Evolutionary conservation across 306 rosid species (phyloP).

Genomic region (Castanea crenata): DNA sequence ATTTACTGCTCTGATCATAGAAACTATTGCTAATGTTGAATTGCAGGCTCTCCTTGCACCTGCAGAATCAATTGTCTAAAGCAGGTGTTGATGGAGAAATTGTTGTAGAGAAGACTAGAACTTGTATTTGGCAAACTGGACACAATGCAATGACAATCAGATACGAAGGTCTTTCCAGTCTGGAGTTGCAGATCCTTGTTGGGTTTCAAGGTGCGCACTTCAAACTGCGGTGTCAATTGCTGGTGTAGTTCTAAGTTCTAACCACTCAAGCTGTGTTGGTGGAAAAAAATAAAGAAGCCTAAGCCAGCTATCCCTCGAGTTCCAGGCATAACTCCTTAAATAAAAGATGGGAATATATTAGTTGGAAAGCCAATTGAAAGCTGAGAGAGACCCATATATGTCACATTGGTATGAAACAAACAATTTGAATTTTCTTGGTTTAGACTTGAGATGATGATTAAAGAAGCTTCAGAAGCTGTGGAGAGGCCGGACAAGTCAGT

Average conservation of each 20-base stretch:
- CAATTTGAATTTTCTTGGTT: conserved; percentile 7
- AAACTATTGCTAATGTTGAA: conserved; percentile 16
- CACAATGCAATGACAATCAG: conserved; percentile 75
- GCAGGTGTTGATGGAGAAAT: conserved; percentile 87
- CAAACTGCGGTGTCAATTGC: conserved; percentile 84
- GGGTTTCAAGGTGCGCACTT: conserved; percentile 88
- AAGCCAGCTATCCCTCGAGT: conserved; percentile 58
- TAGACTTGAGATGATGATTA: conserved; percentile 2
- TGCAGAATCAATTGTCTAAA: conserved; percentile 71
- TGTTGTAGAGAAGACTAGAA: conserved; percentile 74
- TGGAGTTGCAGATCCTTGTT: conserved; percentile 86
- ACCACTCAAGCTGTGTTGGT: conserved; percentile 85
- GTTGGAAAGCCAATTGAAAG: background rate
- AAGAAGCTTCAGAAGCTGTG: background rate
- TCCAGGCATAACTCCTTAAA: conserved; percentile 74
- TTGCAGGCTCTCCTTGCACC: conserved; percentile 90
- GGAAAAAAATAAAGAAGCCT: conserved; percentile 58
- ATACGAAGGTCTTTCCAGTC: conserved; percentile 82
- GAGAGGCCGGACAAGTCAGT: background rate
- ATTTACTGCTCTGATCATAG: conserved; percentile 2
- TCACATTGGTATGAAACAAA: background rate
- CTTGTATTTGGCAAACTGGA: conserved; percentile 68
- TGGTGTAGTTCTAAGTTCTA: conserved; percentile 48
- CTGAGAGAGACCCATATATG: background rate
- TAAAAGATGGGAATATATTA: background rate